Base-by-base conservation (phyloP, 2,329 filamentous ascomycete genomes). In the Colletotrichum coccodes region DNA sequence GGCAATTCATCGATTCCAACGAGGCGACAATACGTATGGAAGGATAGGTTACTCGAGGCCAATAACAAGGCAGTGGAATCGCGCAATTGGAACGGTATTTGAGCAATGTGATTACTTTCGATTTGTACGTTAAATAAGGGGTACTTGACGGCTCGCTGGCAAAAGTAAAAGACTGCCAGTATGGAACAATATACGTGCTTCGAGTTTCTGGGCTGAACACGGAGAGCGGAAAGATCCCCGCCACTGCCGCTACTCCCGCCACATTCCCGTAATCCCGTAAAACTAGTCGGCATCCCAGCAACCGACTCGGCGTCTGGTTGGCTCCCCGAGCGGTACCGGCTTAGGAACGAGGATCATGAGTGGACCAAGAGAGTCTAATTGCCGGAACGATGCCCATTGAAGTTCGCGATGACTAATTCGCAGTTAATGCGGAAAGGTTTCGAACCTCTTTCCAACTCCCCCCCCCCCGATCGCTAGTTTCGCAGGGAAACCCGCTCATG, bases 291-390 rank as follows among this genome's bases (percentile, higher is more conserved):
- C 30, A 36, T 32, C 18, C 32, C 21, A 42, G 63, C n/a, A 49
- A 28, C 32, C 14, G 18, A 30, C 40, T 66, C 63, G 63, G 64
- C 64, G 53, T 21, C 26, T 68, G 61, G 54, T 60, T 65, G 40
- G 60, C 57, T 47, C 40, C 53, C 53, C 65, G 54, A 26, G 47
- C 65, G 61, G 60, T 56, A 65, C 65, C 65, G 65, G 61, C n/a
- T 28, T 26, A 16, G 54, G 30, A 68, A 49, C 23, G n/a, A 23
- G 47, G 30, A 23, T 40, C 26, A 6, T 52, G 4, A 5, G 18
- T n/a, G 26, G 16, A n/a, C 16, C 42, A 28, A 47, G 23, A 18
- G 26, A 32, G 18, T 40, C 16, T 8, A 60, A 62, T 42, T 16
- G 46, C 46, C 56, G n/a, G 56, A 42, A 56, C 30, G 38, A n/a